A percentile compares a stretch with the other conserved stretches of the same genome.
Conservation (phyloP, 495 filamentous ascomycete genomes). For the Aspergillus incahuasiensis region DNA sequence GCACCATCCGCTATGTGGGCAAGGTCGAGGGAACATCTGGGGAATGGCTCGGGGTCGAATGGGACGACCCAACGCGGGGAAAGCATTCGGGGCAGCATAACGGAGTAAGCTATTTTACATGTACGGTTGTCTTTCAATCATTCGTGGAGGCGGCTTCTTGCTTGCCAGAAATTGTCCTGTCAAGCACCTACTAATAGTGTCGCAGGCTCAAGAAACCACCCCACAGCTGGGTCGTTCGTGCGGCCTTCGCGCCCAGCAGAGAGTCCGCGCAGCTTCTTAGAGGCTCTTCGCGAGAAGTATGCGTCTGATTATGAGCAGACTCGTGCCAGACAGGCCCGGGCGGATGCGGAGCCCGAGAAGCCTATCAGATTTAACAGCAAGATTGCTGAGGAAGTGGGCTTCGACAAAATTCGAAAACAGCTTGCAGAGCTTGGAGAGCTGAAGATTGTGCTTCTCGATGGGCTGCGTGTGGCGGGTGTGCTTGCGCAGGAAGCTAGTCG, state of each 20-base stretch:
- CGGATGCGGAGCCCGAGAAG: constrained; percentile 29
- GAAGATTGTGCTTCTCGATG: constrained; percentile 76
- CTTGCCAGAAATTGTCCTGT: not conserved
- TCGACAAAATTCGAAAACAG: constrained; percentile 83
- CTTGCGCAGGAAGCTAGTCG: constrained; percentile 31
- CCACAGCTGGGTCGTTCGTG: constrained; percentile 79
- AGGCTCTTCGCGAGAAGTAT: constrained; percentile 81
- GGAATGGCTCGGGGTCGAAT: constrained; percentile 92
- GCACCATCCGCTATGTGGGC: constrained; percentile 84
- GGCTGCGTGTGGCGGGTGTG: constrained; percentile 52
- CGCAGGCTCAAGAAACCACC: constrained; percentile 60
- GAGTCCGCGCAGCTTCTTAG: constrained; percentile 62
- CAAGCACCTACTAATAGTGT: constrained; percentile 9
- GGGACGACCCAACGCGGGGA: constrained; percentile 80
- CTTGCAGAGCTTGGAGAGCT: constrained; percentile 74
- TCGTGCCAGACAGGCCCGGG: constrained; percentile 15
- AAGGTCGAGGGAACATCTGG: constrained; percentile 69
- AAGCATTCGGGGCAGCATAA: constrained; percentile 85
- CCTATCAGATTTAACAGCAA: constrained; percentile 75
- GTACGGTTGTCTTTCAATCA: constrained; percentile 40
- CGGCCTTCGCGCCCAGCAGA: constrained; percentile 70
- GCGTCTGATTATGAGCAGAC: constrained; percentile 48
- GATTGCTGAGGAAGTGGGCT: constrained; percentile 89
- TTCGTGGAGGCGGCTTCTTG: not conserved
- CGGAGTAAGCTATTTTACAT: constrained; percentile 77